Conservation (phyloP, 331 rosid species). For the Quercus lobata region DNA sequence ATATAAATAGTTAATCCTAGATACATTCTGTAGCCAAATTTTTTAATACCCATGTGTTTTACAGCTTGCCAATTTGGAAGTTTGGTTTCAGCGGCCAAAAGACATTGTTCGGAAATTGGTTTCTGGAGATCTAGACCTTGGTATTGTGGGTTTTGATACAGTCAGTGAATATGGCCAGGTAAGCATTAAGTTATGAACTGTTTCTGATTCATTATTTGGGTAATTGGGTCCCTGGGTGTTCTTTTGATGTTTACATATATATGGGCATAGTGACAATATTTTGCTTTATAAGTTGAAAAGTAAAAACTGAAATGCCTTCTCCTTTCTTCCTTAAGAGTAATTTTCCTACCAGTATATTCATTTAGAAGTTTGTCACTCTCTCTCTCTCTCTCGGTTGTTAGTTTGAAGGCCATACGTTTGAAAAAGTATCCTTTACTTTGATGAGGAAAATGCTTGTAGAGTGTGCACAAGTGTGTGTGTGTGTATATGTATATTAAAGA, state of each 20-base stretch:
- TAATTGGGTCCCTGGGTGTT: neutral
- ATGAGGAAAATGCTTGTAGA: neutral
- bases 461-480: neutral
- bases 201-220: neutral
- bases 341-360: neutral
- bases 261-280: neutral
- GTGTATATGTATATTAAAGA: neutral
- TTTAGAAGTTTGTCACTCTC: no score
- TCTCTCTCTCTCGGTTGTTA: no score
- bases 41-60: neutral
- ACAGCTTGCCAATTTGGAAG: constrained; percentile 79
- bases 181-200: neutral
- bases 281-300: neutral
- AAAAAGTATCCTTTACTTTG: no score
- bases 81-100: constrained; percentile 95
- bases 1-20: neutral
- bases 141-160: constrained; percentile 86
- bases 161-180: constrained; percentile 82
- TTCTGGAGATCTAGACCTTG: constrained; percentile 93
- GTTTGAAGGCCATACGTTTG: no score
- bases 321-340: neutral
- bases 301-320: neutral
- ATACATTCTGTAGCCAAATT: neutral
- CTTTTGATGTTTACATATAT: no score
- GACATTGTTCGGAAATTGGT: constrained; percentile 79